These are phyloP conservation scores for Pseudonitzschia pungens DNA, from an alignment of 108 stramenopile species.

Conservation along the genomic window DNA sequence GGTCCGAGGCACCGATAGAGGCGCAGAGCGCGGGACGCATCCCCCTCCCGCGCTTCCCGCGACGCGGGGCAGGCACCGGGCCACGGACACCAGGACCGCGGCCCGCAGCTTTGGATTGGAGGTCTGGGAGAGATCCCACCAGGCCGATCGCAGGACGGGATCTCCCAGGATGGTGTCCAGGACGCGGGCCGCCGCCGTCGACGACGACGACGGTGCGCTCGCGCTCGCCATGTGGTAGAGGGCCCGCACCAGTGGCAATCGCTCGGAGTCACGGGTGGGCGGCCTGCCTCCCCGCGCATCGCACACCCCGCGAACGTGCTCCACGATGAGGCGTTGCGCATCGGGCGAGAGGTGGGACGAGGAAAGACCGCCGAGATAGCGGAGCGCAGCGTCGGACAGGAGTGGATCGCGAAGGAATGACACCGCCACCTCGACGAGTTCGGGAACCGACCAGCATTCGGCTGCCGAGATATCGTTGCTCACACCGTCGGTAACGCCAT, in stretches of 20 bases:
- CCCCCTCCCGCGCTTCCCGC: not conserved
- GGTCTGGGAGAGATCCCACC: conserved; percentile 33
- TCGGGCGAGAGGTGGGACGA: not conserved
- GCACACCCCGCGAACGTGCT: conserved; percentile 14
- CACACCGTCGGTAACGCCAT: not conserved
- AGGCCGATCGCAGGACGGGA: conserved; percentile 13
- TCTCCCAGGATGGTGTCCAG: too few relatives aligned
- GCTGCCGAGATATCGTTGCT: not conserved
- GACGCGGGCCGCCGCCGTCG: not conserved
- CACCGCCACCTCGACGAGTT: conserved; percentile 11
- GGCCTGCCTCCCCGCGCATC: not conserved
- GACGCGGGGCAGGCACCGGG: conserved; percentile 12
- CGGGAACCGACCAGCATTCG: conserved; percentile 12
- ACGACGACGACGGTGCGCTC: too few relatives aligned
- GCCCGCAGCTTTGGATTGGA: conserved; percentile 33
- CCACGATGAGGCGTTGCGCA: not conserved
- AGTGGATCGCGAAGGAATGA: conserved; percentile 25
- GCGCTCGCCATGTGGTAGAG: not conserved
- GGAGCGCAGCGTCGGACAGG: conserved; percentile 24
- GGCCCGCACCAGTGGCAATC: conserved; percentile 24
- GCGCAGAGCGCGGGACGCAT: not conserved
- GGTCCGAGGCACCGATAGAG: not conserved
- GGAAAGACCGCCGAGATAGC: conserved; percentile 12
- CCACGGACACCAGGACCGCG: conserved; percentile 26
- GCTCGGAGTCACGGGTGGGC: conserved; percentile 20